Percentiles rank a stretch among this genome's conserved stretches.
Conservation (phyloP, 225 moss, liverwort and hornwort species). For the Polytrichum commune region DNA sequence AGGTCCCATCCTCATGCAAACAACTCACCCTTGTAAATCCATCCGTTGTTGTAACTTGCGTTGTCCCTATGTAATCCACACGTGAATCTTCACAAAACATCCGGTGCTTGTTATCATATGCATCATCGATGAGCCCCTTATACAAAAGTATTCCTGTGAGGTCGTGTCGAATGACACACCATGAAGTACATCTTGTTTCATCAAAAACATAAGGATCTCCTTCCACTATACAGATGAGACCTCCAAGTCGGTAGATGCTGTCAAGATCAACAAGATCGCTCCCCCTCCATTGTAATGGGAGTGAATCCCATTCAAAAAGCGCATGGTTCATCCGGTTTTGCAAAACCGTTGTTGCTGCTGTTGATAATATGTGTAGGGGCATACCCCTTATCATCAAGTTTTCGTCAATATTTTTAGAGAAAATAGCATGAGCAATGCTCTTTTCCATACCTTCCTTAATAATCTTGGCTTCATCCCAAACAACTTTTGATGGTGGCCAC, state of each 20-base stretch:
- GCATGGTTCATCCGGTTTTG: not conserved
- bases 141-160: not conserved
- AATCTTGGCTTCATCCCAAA: too few species aligned
- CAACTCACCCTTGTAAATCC: not conserved
- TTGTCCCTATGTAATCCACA: not conserved
- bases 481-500: not conserved
- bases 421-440: too few species aligned
- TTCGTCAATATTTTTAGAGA: too few species aligned
- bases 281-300: not conserved
- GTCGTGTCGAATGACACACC: slow-evolving; percentile 1
- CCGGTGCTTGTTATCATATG: not conserved
- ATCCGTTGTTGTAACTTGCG: not conserved
- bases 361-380: not conserved
- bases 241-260: not conserved
- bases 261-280: not conserved
- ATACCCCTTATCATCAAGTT: not conserved
- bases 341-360: not conserved
- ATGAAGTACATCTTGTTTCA: not conserved
- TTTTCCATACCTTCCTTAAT: too few species aligned
- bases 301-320: not conserved
- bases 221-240: slow-evolving; percentile 1
- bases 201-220: not conserved
- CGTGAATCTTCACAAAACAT: not conserved
- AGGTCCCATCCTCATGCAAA: not conserved
- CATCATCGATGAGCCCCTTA: not conserved